These are phyloP conservation scores for Nicotiana otophora DNA, from an alignment of 257 asterid species.

Conservation along the genomic window DNA sequence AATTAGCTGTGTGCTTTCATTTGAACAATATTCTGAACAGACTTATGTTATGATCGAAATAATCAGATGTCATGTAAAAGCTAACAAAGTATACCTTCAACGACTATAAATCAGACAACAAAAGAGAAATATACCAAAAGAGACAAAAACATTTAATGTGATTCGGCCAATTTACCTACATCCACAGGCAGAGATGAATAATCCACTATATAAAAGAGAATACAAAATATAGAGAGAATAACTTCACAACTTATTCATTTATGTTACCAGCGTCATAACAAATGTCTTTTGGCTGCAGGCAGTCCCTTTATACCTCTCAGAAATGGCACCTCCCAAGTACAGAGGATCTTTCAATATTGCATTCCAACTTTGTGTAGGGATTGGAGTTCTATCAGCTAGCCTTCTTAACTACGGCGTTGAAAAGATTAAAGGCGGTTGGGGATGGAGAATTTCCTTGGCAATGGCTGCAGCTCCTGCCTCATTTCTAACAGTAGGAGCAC, in stretches of 20 bases:
- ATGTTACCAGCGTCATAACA: neutral
- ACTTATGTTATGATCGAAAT: too few species aligned
- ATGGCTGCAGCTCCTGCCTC: constrained; percentile 34
- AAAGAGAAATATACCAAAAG: too few species aligned
- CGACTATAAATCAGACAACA: too few species aligned
- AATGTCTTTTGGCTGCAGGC: constrained; percentile 21
- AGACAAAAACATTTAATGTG: too few species aligned
- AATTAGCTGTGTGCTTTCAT: neutral
- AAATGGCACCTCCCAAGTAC: constrained; percentile 48
- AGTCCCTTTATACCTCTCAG: constrained; percentile 61
- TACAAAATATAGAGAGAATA: too few species aligned
- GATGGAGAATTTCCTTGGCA: constrained; percentile 55
- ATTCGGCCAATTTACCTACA: too few species aligned
- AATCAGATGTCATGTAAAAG: too few species aligned
- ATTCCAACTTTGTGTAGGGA: constrained; percentile 35
- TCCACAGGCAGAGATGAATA: too few species aligned
- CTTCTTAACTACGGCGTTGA: constrained; percentile 37
- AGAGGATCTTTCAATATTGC: constrained; percentile 55
- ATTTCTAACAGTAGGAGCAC: constrained; percentile 27
- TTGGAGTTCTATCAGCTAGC: constrained; percentile 42
- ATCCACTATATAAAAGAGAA: too few species aligned
- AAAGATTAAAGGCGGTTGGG: constrained; percentile 56
- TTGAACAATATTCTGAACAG: too few species aligned
- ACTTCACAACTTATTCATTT: neutral
- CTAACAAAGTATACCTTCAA: too few species aligned